phyloP scores from a whole-genome alignment of 371 early-diverging fungal genomes.

The Circinella umbellata region DNA sequence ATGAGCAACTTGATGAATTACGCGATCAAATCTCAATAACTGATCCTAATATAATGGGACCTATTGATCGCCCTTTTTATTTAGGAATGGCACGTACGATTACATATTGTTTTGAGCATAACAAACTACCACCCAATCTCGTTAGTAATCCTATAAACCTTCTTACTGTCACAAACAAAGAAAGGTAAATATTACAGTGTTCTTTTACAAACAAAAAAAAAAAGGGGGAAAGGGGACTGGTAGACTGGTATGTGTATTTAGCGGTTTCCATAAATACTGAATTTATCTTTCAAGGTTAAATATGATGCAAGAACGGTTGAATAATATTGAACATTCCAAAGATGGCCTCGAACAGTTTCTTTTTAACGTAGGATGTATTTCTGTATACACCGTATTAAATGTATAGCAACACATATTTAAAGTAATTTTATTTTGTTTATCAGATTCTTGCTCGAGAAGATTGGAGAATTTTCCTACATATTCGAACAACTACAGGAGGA shows the following conservation, averaged over 20 bases:
- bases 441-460: slow-evolving; percentile 26
- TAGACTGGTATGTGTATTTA: too few species aligned
- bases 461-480: slow-evolving; percentile 24
- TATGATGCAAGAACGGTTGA: not conserved
- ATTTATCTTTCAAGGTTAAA: not conserved
- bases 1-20: not conserved
- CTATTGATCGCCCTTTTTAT: slow-evolving; percentile 20
- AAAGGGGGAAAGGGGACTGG: too few species aligned
- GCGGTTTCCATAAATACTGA: too few species aligned
- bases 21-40: not conserved
- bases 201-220: too few species aligned
- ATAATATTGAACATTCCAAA: not conserved
- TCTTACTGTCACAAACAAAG: slow-evolving; percentile 14
- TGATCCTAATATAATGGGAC: not conserved
- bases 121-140: slow-evolving; percentile 7
- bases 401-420: not conserved
- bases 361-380: slow-evolving; percentile 7
- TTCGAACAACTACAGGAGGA: slow-evolving; percentile 31
- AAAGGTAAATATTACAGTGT: slow-evolving; percentile 6
- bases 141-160: slow-evolving; percentile 12
- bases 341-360: slow-evolving; percentile 2
- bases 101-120: not conserved
- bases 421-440: not conserved
- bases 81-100: slow-evolving; percentile 14
- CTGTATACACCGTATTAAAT: not conserved